These are phyloP conservation scores for Exophiala bonariae DNA, from an alignment of 2,329 filamentous ascomycete species.

Conservation along the genomic window DNA sequence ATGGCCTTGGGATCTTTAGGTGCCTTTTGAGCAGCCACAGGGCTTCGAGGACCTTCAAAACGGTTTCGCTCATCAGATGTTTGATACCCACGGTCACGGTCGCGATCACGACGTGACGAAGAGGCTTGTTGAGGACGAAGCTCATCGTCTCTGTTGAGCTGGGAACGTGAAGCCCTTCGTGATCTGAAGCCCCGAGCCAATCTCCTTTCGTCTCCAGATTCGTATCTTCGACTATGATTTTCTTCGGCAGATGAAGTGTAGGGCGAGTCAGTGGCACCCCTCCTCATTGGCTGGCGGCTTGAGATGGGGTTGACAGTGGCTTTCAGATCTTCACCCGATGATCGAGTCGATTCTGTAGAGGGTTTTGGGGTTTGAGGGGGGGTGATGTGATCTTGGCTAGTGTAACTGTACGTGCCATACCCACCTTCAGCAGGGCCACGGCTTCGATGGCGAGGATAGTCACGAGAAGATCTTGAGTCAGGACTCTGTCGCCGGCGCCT, in stretches of 20 bases:
- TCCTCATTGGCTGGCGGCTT: conserved; percentile 3
- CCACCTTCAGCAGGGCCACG: conserved; percentile 13
- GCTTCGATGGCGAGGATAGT: conserved; percentile 19
- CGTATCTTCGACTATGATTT: conserved; percentile 5
- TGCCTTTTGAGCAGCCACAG: neutral
- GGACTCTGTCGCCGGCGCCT: conserved; percentile 3
- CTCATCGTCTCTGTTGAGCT: conserved; percentile 9
- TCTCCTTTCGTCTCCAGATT: conserved; percentile 14
- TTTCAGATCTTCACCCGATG: conserved; percentile 10
- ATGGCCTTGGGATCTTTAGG: conserved; percentile 14
- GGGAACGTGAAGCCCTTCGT: conserved; percentile 11
- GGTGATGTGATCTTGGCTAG: conserved; percentile 20
- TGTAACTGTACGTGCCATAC: conserved; percentile 18
- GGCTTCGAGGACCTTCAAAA: conserved; percentile 3
- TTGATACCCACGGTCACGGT: conserved; percentile 4
- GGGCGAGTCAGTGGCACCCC: conserved; percentile 21
- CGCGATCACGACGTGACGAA: neutral
- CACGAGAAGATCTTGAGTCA: conserved; percentile 3
- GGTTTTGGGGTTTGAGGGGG: conserved; percentile 25
- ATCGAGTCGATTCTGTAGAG: conserved; percentile 10
- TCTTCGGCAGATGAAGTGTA: conserved; percentile 29
- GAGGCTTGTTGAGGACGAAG: conserved; percentile 6
- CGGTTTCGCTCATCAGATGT: conserved; percentile 6
- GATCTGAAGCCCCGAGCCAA: conserved; percentile 6
- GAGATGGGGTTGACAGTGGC: conserved; percentile 2